Base-by-base conservation (phyloP, 78 protist genomes). In the Chrysochromulina tobinii region DNA sequence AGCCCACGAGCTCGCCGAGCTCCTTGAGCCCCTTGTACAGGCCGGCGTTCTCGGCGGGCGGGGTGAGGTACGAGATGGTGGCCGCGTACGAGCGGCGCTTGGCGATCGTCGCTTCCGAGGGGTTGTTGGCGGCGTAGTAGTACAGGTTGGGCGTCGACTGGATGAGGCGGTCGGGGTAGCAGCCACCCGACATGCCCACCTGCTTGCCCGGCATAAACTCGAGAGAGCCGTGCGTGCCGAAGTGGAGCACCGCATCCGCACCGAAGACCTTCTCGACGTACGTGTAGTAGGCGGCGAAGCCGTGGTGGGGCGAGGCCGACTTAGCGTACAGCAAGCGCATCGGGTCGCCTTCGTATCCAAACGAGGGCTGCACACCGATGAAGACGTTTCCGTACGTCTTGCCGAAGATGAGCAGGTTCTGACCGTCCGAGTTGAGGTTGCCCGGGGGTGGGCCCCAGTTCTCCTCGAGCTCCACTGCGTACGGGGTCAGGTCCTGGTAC, bases 141-240 rank as follows among this genome's bases (percentile, higher is more conserved):
- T 91, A 91, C 69, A 91, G 81, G 86, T 91, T 91, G 68, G 93
- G 93, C 64, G 55, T 81, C 53, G 87, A 15, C 51, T 84, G 79
- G 86, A 91, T 91, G 66, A 91, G 89, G 58, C 93, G 84, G 86
- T 91, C 93, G 25, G 93, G 93, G 86, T 91, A 91, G 93, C 93
- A 91, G 12, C 38, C 38, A 69, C 90, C 85, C 14, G 61, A n/a
- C 91, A 69, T 89, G 51, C 84, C 87, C 51, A 91, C 93, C 83
- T 91, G 93, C 93, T 91, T 91, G 88, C 93, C 93, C n/a, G 93
- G 93, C 93, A 91, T 91, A 90, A 91, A 91, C 68, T 91, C 93
- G 57, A 91, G 90, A 57, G 90, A 83, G 75, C 93, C 93, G 93
- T 91, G 93, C 54, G 93, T 91, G 81, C 93, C 93, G 75, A 91